These are phyloP conservation scores for Echium plantagineum DNA, from an alignment of 257 asterid species.

Conservation along the genomic window DNA sequence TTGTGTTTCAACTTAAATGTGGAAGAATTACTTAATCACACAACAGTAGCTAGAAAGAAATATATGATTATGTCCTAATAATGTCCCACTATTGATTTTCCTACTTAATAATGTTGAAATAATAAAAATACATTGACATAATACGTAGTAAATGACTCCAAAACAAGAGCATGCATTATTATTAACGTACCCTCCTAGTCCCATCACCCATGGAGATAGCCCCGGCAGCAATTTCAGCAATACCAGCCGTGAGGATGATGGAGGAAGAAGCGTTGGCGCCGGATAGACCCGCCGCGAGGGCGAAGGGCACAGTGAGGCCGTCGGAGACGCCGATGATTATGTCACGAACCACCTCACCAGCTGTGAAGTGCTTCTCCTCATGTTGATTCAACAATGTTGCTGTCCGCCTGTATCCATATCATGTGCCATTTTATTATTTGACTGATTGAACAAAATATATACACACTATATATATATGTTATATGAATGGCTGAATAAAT, in stretches of 20 bases:
- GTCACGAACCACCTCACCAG: slow-evolving; percentile 87
- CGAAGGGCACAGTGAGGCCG: slow-evolving; percentile 92
- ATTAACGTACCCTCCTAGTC: slow-evolving; percentile 77
- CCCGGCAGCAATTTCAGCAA: slow-evolving; percentile 94
- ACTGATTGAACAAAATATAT: not conserved
- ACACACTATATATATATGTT: not conserved
- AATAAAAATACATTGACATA: too few relatives aligned
- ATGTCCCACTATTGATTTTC: too few relatives aligned
- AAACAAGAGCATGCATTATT: too few relatives aligned
- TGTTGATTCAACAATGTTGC: slow-evolving; percentile 37
- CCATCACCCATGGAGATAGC: slow-evolving; percentile 99
- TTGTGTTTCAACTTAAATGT: not conserved
- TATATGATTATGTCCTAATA: too few relatives aligned
- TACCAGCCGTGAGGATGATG: slow-evolving; percentile 87
- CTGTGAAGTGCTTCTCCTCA: slow-evolving; percentile 81
- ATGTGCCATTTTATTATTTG: slow-evolving; percentile 24
- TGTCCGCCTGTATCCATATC: slow-evolving; percentile 22
- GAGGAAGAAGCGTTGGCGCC: slow-evolving; percentile 90
- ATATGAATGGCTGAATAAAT: too few relatives aligned
- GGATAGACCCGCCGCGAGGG: slow-evolving; percentile 90
- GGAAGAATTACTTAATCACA: too few relatives aligned
- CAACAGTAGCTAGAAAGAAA: too few relatives aligned
- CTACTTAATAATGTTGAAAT: too few relatives aligned
- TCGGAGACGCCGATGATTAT: slow-evolving; percentile 90
- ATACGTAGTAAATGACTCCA: too few relatives aligned